Percentiles rank a stretch among this genome's conserved stretches.
These are phyloP conservation scores for Skeletonema marinoi DNA, from an alignment of 108 stramenopile species.

Conservation along the genomic window DNA sequence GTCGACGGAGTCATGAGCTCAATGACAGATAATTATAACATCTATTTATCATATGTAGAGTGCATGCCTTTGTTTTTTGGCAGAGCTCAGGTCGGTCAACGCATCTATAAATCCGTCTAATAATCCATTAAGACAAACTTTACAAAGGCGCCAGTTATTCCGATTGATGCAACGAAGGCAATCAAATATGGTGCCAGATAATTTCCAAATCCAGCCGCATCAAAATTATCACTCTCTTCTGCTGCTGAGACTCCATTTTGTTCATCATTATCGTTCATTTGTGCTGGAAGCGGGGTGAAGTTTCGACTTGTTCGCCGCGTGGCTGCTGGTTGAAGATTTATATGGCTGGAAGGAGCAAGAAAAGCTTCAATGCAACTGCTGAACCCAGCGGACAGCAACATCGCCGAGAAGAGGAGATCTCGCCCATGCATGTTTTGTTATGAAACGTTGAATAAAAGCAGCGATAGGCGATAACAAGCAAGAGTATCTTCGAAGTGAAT, in stretches of 20 bases:
- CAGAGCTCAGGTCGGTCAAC: too few relatives aligned
- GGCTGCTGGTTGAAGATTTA: background rate
- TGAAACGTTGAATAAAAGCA: background rate
- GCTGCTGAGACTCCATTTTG: background rate
- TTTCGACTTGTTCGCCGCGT: background rate
- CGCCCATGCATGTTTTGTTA: background rate
- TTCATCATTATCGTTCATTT: background rate
- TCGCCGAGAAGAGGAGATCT: background rate
- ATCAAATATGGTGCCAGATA: conserved; percentile 55
- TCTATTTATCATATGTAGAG: background rate
- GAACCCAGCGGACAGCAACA: background rate
- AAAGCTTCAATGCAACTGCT: background rate
- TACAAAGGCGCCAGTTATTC: conserved; percentile 53
- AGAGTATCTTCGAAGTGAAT: too few relatives aligned
- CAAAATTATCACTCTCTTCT: conserved; percentile 36
- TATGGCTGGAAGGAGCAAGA: background rate
- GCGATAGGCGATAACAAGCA: background rate
- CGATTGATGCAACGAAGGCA: conserved; percentile 48
- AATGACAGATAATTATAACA: background rate
- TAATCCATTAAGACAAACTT: conserved; percentile 62
- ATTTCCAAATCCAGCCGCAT: conserved; percentile 49
- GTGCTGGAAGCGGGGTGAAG: background rate
- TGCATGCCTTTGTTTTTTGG: background rate
- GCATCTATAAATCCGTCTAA: background rate
- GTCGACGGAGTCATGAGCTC: background rate